Percentiles rank a stretch among this genome's conserved stretches.
These are phyloP conservation scores for Penicillium sp. DNA, from an alignment of 2,329 filamentous ascomycete species.

Conservation along the genomic window DNA sequence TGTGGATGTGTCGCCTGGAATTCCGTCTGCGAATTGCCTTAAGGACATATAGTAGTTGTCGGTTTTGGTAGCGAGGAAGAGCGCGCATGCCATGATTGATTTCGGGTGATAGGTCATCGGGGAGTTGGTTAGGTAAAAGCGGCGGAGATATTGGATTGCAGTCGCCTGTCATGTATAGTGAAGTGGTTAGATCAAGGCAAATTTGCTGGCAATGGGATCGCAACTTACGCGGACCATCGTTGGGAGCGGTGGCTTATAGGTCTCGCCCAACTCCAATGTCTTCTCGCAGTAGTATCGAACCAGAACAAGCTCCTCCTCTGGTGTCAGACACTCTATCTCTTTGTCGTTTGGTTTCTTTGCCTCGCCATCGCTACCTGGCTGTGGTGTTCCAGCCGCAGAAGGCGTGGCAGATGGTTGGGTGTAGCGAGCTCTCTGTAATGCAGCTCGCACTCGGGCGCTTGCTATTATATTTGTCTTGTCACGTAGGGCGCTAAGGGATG, in stretches of 20 bases:
- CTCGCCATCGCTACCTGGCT: constrained; percentile 30
- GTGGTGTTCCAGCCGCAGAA: constrained; percentile 33
- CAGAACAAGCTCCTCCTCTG: constrained; percentile 78
- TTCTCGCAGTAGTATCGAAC: constrained; percentile 74
- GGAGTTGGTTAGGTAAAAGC: constrained; percentile 94
- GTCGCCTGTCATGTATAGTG: constrained; percentile 57
- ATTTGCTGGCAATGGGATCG: not conserved
- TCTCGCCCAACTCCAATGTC: constrained; percentile 58
- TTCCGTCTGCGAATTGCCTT: constrained; percentile 65
- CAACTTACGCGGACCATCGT: constrained; percentile 58
- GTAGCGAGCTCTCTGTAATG: constrained; percentile 52
- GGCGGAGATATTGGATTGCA: constrained; percentile 82
- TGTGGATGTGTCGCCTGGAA: constrained; percentile 68
- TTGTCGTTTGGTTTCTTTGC: constrained; percentile 36
- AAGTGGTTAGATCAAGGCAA: not conserved
- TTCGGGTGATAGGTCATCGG: constrained; percentile 95
- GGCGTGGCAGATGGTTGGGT: constrained; percentile 32
- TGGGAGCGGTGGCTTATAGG: constrained; percentile 57
- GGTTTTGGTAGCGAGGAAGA: constrained; percentile 92
- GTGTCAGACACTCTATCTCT: constrained; percentile 74
- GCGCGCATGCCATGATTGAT: constrained; percentile 80
- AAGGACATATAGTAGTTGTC: constrained; percentile 77
- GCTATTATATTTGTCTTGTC: constrained; percentile 77
- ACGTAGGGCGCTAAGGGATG: constrained; percentile 69
- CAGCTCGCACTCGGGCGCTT: constrained; percentile 62